Percentiles rank a stretch among this genome's conserved stretches.
Evolutionary conservation across 2,329 filamentous ascomycete genomes (phyloP).

Genomic region (Massarina eburnea): DNA sequence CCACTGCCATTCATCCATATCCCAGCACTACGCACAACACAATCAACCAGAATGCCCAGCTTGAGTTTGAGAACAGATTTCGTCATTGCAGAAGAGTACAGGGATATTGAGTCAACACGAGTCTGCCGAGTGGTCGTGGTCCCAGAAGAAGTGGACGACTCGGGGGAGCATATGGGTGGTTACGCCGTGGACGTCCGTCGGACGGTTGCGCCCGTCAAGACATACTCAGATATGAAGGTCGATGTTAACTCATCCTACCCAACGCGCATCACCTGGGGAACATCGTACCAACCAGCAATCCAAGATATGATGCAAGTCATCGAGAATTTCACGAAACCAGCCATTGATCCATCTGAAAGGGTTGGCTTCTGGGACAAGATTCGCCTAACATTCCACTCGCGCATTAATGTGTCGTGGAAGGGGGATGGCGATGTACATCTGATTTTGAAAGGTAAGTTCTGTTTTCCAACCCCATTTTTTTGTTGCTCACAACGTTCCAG

Average conservation of each 20-base stretch:
- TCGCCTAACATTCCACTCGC: slow-evolving; percentile 87
- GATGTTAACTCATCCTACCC: slow-evolving; percentile 92
- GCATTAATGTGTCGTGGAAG: slow-evolving; percentile 86
- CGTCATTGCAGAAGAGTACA: slow-evolving; percentile 91
- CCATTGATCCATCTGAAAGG: slow-evolving; percentile 87
- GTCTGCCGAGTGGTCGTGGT: slow-evolving; percentile 82
- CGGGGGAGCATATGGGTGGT: slow-evolving; percentile 63
- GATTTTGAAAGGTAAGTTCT: slow-evolving; percentile 72
- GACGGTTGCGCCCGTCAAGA: slow-evolving; percentile 93
- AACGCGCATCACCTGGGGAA: slow-evolving; percentile 94
- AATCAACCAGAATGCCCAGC: slow-evolving; percentile 77
- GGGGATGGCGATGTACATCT: slow-evolving; percentile 95
- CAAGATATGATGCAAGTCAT: slow-evolving; percentile 99
- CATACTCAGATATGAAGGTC: slow-evolving; percentile 87
- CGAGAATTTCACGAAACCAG: slow-evolving; percentile 95
- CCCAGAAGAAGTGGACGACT: slow-evolving; percentile 61
- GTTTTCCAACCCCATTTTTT: not conserved
- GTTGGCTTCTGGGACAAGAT: slow-evolving; percentile 99
- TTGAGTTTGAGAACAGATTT: slow-evolving; percentile 87
- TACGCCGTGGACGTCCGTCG: slow-evolving; percentile 86
- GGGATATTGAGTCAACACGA: slow-evolving; percentile 76
- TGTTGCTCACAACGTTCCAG: slow-evolving; percentile 33
- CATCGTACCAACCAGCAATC: slow-evolving; percentile 95
- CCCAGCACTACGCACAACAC: slow-evolving; percentile 75
- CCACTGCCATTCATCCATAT: slow-evolving; percentile 90